phyloP scores from a whole-genome alignment of 2,329 filamentous ascomycete genomes.

The Paraphoma chrysanthemicola region DNA sequence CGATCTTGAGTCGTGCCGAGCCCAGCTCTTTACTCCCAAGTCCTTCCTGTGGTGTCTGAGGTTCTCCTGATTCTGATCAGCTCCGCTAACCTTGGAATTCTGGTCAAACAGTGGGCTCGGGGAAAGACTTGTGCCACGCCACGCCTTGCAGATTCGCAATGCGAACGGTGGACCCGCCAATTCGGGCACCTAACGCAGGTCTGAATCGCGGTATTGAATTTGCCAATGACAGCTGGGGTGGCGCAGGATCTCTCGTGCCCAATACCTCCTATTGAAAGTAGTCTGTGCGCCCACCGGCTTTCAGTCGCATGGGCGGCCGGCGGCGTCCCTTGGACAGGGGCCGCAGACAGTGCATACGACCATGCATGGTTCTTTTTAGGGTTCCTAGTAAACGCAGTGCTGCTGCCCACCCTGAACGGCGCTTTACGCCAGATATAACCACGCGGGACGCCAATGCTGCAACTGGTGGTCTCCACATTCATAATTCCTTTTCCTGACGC shows the following conservation, averaged over 20 bases:
- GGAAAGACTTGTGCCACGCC: slow-evolving; percentile 10
- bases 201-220: slow-evolving; percentile 22
- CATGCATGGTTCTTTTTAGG: slow-evolving; percentile 18
- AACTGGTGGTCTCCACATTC: slow-evolving; percentile 13
- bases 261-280: slow-evolving; percentile 29
- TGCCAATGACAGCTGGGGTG: slow-evolving; percentile 20
- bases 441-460: slow-evolving; percentile 14
- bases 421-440: slow-evolving; percentile 21
- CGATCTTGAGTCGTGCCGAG: background rate
- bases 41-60: background rate
- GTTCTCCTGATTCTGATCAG: slow-evolving; percentile 14
- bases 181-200: slow-evolving; percentile 11
- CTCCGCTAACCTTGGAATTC: slow-evolving; percentile 1
- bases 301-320: slow-evolving; percentile 21
- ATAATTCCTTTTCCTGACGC: slow-evolving; percentile 15
- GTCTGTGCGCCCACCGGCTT: slow-evolving; percentile 16
- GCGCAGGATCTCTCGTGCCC: slow-evolving; percentile 14
- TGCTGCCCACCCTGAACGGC: slow-evolving; percentile 8
- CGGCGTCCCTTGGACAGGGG: slow-evolving; percentile 25
- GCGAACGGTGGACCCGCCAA: slow-evolving; percentile 28
- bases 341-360: slow-evolving; percentile 27
- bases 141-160: slow-evolving; percentile 17
- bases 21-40: background rate
- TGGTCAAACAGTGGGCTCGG: slow-evolving; percentile 10
- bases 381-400: slow-evolving; percentile 25